Evolutionary conservation across 768 basidiomycete species (phyloP), one percentile per base, ranked within the genome.

Genomic region (Asterophora parasitica): DNA sequence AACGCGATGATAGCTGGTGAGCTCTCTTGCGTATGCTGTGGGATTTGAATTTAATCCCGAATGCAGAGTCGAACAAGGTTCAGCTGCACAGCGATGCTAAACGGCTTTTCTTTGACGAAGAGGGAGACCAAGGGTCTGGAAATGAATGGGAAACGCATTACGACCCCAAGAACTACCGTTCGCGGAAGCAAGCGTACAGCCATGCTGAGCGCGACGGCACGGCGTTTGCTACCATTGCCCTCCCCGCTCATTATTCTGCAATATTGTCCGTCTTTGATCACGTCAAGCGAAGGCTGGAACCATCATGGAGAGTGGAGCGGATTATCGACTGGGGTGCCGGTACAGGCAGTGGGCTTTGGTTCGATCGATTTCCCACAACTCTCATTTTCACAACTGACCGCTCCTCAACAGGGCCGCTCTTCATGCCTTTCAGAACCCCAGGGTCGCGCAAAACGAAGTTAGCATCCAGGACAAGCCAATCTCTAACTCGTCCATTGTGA

Each of bases 241-340:
- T 94, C 53, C 92, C 92, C 1, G 81, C 84, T 3, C 87, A 92
- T 67, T 94, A 88, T 62, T 79, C 89, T 38, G 89, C 83, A 2
- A 85, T 92, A 42, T 74, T 69, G 41, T 71, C 85, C n/a, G 88
- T 93, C 4, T 66, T 94, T 13, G 70, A 77, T 39, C 83, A 90
- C 53, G 55, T 82, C 31, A 83, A 78, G 50, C 74, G 68, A 40
- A 73, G 91, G 46, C 56, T 92, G 31, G 83, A 78, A n/a, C 62
- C 72, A 6, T 71, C 72, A n/a, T 88, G 77, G 80, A 65, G 66
- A 27, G 70, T 81, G 45, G 69, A 81, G 20, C 75, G 69, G 28
- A 69, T 95, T 9, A 70, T 92, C 34, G 92, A 95, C 57, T 94
- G 88, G 84, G 92, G 92, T 9, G 75, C 84, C 44, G 91, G 81